Percentiles rank a stretch among this genome's conserved stretches.
Evolutionary conservation across 2,329 filamentous ascomycete species (phyloP).

Genomic region (Arthroderma sp.): DNA sequence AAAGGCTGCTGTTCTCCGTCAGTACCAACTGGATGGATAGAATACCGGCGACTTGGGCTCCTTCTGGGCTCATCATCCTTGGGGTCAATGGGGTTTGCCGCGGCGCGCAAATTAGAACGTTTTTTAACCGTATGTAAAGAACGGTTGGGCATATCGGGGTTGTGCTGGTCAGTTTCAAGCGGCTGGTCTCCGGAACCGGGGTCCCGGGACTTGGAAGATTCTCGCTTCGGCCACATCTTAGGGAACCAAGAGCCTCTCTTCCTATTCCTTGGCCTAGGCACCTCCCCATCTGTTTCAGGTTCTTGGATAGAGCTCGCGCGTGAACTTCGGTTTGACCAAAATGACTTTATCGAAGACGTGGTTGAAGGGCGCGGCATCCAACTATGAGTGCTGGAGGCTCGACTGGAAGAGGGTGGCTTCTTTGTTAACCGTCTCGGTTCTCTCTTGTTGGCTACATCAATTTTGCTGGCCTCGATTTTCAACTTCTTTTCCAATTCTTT

Average conservation of each 20-base stretch:
- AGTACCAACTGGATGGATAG: too few species aligned
- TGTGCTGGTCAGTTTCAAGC: not conserved
- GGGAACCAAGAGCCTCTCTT: not conserved
- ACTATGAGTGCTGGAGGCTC: slow-evolving; percentile 10
- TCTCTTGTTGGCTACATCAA: not conserved
- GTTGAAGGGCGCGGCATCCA: slow-evolving; percentile 8
- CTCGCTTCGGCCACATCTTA: slow-evolving; percentile 5
- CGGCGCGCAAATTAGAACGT: slow-evolving; percentile 9
- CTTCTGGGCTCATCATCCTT: too few species aligned
- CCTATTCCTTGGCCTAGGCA: not conserved
- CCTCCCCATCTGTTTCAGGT: slow-evolving; percentile 4
- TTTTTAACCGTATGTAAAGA: slow-evolving; percentile 11
- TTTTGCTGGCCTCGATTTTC: slow-evolving; percentile 7
- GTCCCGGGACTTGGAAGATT: slow-evolving; percentile 1
- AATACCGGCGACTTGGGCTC: too few species aligned
- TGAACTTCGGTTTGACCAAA: slow-evolving; percentile 10
- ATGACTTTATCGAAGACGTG: slow-evolving; percentile 8
- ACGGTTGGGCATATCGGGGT: not conserved
- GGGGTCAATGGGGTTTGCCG: slow-evolving; percentile 3
- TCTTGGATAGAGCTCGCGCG: slow-evolving; percentile 8
- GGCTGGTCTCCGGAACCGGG: not conserved
- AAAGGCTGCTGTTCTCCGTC: too few species aligned
- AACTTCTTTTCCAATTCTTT: slow-evolving; percentile 10
- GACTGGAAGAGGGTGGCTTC: slow-evolving; percentile 9
- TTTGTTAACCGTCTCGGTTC: slow-evolving; percentile 11